Evolutionary conservation across 257 asterid genomes (phyloP), one percentile per base, ranked within the genome.

Genomic region (Eucommia ulmoides): DNA sequence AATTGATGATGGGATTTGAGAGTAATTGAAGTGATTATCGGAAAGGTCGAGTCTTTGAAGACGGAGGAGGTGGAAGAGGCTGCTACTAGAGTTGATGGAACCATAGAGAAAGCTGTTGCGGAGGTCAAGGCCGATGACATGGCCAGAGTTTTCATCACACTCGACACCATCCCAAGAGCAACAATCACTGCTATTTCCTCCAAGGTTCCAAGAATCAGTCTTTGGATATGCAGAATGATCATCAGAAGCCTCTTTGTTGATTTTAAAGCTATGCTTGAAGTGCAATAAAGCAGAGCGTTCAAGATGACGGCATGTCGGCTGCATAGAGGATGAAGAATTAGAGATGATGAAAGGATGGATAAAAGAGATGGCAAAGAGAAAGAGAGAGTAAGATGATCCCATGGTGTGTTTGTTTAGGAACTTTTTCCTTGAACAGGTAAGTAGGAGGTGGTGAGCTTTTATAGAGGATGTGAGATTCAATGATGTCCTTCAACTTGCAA

Each of bases 111-210:
- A 21, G 9, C 48, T 42, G 19, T 21, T 42, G 19, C 48, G n/a
- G 20, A 42, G 48, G 48, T 42, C 19, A 7, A 42, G 48, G 48
- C 48, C 48, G 19, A 16, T 42, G 3, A 42, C 48, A 42, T 42
- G 48, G 6, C 48, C 48, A 15, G 48, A 42, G 19, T 42, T 21
- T 1, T 3, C 48, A n/a, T 42, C 48, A 16, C 48, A 42, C 20
- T 42, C 48, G 15, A 42, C 19, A 7, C 48, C 48, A 42, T 42
- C 48, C 48, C 48, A 42, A 2, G 19, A 42, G 19, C 48, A 42
- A n/a, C 48, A 42, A 42, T 42, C 20, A 15, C 20, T 42, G 6
- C 3, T 42, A 15, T 42, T 42, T 2, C 48, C 22, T 35, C 16
- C 10, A 18, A 35, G 14, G n/a, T 17, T 2, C 48, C 48, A 42